Base-by-base conservation (phyloP, 1,284 basidiomycete genomes). In the Spongiforma sp. region DNA sequence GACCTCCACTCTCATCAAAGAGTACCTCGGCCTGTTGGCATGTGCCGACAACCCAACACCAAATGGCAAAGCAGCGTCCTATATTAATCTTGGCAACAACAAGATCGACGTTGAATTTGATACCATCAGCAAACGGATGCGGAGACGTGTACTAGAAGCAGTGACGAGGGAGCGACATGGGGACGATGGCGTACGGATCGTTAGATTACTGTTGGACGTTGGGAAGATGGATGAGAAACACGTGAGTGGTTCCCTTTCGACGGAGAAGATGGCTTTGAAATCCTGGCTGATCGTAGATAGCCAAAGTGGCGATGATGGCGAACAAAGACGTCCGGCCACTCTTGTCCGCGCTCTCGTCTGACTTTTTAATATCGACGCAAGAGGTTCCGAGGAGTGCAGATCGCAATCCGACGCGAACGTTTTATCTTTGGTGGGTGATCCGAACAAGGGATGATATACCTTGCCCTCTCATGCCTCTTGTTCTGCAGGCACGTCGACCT, bases 171-270 rank as follows among this genome's bases (percentile, higher is more conserved):
- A 96, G 70, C 88, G 91, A 68, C 90, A 96, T 73, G 96, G 96
- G n/a, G 83, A 89, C 21, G 88, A 90, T 52, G 96, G 93, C 17
- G 90, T 96, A 4, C 85, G 96, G 41, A 90, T 99, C 60, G 81
- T 99, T 66, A 86, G 92, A 59, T 83, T 98, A 26, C 79, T 99
- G 34, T 78, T 94, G 58, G 89, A 92, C 62, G 90, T 90, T n/a
- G 95, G 94, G n/a, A 98, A 98, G 79, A 90, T 97, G 82, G 94
- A 96, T 67, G 97, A 99, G 78, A 96, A 97, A 75, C 94, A 96
- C 58, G 64, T 61, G 54, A 39, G 50, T 61, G 17, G 41, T 24
- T 7, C 19, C 11, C 5, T 8, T 41, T 61, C 2, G n/a, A 21
- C 52, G 41, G 41, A 55, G 32, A 14, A 58, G 48, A n/a, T n/a